Evolutionary conservation across 371 early-diverging fungal species (phyloP).

Genomic region (Mucor indicus): DNA sequence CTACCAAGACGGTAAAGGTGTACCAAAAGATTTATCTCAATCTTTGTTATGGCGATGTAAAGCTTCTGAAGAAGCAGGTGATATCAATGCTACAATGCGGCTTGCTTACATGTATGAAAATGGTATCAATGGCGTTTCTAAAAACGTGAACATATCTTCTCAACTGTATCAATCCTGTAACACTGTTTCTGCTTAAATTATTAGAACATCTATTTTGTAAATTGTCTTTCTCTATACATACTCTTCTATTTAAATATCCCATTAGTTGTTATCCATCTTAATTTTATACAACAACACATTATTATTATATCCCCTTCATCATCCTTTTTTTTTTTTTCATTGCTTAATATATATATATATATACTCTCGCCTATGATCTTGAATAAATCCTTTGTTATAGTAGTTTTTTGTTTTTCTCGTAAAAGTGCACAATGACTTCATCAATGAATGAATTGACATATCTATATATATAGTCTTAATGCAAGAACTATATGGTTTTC

Average conservation of each 20-base stretch:
- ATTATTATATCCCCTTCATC: background rate
- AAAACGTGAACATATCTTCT: constrained; percentile 11
- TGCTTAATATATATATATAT: background rate
- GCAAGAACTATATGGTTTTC: too few relatives aligned
- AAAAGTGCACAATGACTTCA: too few relatives aligned
- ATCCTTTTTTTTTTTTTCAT: background rate
- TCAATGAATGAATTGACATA: constrained; percentile 1
- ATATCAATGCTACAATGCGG: constrained; percentile 26
- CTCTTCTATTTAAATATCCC: too few relatives aligned
- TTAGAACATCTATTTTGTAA: too few relatives aligned
- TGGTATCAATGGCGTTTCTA: constrained; percentile 16
- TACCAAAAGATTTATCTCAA: constrained; percentile 8
- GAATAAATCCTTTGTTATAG: too few relatives aligned
- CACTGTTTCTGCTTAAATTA: too few relatives aligned
- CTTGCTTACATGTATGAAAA: constrained; percentile 29
- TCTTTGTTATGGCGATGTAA: constrained; percentile 26
- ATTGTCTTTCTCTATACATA: too few relatives aligned
- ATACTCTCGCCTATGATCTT: background rate
- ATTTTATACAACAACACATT: too few relatives aligned
- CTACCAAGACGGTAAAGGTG: constrained; percentile 32
- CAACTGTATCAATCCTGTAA: constrained; percentile 19
- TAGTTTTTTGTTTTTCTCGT: too few relatives aligned
- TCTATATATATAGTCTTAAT: too few relatives aligned
- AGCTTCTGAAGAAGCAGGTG: constrained; percentile 22
- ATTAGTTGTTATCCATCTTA: too few relatives aligned